phyloP scores from a whole-genome alignment of 768 basidiomycete genomes.

The Gloeostereum incarnatum region DNA sequence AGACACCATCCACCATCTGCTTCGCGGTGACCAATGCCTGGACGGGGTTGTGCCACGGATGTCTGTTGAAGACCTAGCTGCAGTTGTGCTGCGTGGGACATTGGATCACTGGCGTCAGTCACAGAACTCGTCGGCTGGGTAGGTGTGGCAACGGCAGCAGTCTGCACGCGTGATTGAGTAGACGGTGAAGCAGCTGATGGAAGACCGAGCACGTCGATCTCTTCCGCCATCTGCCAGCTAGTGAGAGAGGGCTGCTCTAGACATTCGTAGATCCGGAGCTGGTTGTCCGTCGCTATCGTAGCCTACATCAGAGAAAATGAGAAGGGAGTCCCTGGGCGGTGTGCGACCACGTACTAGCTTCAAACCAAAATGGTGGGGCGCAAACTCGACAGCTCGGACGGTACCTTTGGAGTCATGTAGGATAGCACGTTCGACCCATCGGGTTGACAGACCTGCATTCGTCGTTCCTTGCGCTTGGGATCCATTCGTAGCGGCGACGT shows the following conservation, averaged over 20 bases:
- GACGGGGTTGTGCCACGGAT: conserved; percentile 17
- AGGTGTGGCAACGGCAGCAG: conserved; percentile 58
- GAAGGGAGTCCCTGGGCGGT: not conserved
- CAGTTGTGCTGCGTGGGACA: conserved; percentile 46
- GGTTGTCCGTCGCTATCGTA: conserved; percentile 79
- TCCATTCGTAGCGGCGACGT: conserved; percentile 8
- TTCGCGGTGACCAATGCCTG: conserved; percentile 55
- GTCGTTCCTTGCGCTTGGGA: no score
- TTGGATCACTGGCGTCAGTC: conserved; percentile 7
- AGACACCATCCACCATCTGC: conserved; percentile 91
- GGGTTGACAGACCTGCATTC: no score
- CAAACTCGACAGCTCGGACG: conserved; percentile 80
- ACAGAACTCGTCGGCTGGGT: conserved; percentile 45
- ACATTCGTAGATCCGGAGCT: conserved; percentile 86
- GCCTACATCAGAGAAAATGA: conserved; percentile 41
- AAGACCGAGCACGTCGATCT: conserved; percentile 62
- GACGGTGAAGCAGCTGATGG: conserved; percentile 33
- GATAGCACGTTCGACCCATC: conserved; percentile 70
- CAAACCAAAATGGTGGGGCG: conserved; percentile 80
- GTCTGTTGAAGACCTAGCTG: conserved; percentile 53
- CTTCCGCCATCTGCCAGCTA: conserved; percentile 70
- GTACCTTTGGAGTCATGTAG: conserved; percentile 82
- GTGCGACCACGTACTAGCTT: conserved; percentile 54
- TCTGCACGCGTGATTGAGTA: conserved; percentile 37
- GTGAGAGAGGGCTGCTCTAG: conserved; percentile 64